phyloP scores from a whole-genome alignment of 2,329 filamentous ascomycete genomes.

The Phialophora macrospora region DNA sequence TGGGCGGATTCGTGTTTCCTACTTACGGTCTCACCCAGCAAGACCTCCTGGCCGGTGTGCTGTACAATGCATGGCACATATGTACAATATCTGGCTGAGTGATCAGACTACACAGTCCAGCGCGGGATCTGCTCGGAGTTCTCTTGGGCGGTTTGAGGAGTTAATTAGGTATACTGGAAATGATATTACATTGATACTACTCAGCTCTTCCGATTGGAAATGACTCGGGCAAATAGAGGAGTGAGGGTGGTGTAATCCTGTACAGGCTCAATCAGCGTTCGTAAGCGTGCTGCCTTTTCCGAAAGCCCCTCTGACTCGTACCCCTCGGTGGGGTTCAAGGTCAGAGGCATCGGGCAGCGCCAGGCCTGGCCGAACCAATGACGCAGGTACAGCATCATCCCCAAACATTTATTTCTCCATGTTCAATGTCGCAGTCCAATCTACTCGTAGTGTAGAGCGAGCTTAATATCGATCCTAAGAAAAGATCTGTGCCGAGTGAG shows the following conservation, averaged over 20 bases:
- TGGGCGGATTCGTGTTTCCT: background rate
- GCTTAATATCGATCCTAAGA: too few species aligned
- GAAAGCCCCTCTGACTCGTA: background rate
- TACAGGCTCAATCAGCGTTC: background rate
- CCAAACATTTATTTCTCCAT: background rate
- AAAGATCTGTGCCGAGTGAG: too few species aligned
- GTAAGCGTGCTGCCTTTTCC: background rate
- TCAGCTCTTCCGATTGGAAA: background rate
- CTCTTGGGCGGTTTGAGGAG: background rate
- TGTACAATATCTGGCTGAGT: constrained; percentile 1
- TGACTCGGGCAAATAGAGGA: background rate
- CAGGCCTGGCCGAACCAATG: background rate
- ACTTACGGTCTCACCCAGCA: background rate
- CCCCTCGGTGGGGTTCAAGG: background rate
- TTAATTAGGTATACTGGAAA: background rate
- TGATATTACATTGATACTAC: background rate
- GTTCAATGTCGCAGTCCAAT: too few species aligned
- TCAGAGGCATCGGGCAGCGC: too few species aligned
- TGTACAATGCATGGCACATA: background rate
- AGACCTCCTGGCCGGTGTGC: background rate
- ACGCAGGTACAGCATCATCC: background rate
- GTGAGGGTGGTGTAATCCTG: background rate
- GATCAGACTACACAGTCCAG: background rate
- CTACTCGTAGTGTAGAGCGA: too few species aligned
- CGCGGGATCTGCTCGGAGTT: background rate